Conservation (phyloP, 495 filamentous ascomycete species). For the Penicillium soppii region DNA sequence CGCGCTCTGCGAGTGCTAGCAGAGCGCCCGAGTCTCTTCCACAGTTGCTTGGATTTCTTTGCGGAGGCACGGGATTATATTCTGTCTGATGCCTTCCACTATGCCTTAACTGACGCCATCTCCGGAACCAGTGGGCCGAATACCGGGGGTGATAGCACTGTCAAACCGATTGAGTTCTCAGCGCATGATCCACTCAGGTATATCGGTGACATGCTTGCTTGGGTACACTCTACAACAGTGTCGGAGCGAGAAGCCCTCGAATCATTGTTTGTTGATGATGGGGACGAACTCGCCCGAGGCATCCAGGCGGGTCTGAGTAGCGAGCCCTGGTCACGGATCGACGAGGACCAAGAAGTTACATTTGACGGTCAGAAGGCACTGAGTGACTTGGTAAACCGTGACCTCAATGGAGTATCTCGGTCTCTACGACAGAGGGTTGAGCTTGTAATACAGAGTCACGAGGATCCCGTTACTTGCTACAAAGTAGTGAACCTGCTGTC, state of each 20-base stretch:
- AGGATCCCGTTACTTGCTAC: conserved; percentile 85
- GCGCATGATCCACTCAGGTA: conserved; percentile 92
- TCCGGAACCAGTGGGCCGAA: conserved; percentile 26
- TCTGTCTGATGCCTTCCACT: conserved; percentile 86
- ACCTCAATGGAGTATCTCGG: conserved; percentile 74
- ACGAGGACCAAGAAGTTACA: conserved; percentile 57
- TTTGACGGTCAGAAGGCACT: conserved; percentile 86
- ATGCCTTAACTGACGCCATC: conserved; percentile 77
- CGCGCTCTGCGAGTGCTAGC: conserved; percentile 84
- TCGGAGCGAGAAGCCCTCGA: conserved; percentile 93
- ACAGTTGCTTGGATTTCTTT: conserved; percentile 92
- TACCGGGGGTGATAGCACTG: conserved; percentile 42
- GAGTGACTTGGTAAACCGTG: conserved; percentile 83
- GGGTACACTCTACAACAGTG: conserved; percentile 90
- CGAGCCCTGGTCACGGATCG: conserved; percentile 74
- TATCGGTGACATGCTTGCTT: conserved; percentile 96
- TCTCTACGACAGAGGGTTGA: conserved; percentile 81
- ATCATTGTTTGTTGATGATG: conserved; percentile 84
- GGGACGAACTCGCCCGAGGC: conserved; percentile 83
- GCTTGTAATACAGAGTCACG: conserved; percentile 88
- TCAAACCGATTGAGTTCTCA: conserved; percentile 91
- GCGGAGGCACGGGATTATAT: conserved; percentile 86
- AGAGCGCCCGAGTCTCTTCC: conserved; percentile 85
- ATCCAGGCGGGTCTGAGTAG: conserved; percentile 83
- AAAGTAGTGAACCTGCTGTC: conserved; percentile 82